Evolutionary conservation across 116 monocot genomes (phyloP).

Genomic region (Zostera marina): DNA sequence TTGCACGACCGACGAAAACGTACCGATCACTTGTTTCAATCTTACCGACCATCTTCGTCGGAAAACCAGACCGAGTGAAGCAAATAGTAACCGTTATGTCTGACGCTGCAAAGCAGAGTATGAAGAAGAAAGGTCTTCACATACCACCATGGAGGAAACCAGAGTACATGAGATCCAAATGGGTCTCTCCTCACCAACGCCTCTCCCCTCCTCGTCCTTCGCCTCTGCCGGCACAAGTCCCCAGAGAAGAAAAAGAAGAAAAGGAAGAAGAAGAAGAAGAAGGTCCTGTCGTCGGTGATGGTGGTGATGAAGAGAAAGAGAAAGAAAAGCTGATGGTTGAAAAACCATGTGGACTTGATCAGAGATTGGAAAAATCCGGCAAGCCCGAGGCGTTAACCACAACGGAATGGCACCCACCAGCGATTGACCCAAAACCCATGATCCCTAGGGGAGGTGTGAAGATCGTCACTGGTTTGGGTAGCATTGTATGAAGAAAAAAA

Average conservation of each 20-base stretch:
- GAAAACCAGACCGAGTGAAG: constrained; percentile 36
- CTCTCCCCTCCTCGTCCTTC: not conserved
- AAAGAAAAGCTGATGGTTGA: not conserved
- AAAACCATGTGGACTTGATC: not conserved
- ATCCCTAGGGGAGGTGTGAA: not conserved
- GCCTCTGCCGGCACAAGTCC: not conserved
- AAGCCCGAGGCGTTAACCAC: not conserved
- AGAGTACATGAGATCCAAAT: constrained; percentile 77
- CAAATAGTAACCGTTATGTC: constrained; percentile 58
- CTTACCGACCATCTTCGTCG: constrained; percentile 72
- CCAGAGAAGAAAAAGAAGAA: not conserved
- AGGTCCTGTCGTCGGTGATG: not conserved
- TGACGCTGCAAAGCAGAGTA: constrained; percentile 57
- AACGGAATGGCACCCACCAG: not conserved
- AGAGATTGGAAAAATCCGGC: constrained; percentile 10
- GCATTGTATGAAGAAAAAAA: not conserved
- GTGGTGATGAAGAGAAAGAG: too few relatives aligned
- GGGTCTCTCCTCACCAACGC: constrained; percentile 36
- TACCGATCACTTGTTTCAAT: constrained; percentile 51
- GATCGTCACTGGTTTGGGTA: not conserved
- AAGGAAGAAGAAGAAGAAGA: not conserved
- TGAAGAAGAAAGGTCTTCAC: constrained; percentile 82
- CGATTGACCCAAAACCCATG: not conserved
- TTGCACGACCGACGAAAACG: constrained; percentile 74
- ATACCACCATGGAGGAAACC: constrained; percentile 83